Conservation (phyloP, 768 basidiomycete genomes). For the Leccinum imitatum region DNA sequence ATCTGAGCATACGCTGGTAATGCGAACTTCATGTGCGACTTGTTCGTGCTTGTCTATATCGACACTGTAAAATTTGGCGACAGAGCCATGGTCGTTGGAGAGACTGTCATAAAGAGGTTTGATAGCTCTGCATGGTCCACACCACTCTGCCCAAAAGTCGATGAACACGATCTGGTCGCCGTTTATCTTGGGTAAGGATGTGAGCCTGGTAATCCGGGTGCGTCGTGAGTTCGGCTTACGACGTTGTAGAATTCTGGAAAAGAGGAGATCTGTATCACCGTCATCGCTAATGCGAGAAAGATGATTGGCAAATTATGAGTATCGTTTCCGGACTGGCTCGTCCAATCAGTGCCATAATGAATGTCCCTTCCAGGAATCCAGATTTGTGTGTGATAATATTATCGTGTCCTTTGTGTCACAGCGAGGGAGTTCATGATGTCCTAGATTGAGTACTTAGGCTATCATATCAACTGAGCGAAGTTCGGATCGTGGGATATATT, state of each 20-base stretch:
- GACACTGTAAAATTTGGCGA: slow-evolving; percentile 6
- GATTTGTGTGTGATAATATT: too few relatives aligned
- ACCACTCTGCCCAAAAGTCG: slow-evolving; percentile 14
- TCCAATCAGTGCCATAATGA: too few relatives aligned
- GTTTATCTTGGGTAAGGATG: neutral
- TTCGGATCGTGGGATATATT: too few relatives aligned
- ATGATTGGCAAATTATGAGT: too few relatives aligned
- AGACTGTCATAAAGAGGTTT: slow-evolving; percentile 6
- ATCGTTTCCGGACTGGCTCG: too few relatives aligned
- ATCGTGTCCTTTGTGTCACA: too few relatives aligned
- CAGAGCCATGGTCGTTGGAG: slow-evolving; percentile 1
- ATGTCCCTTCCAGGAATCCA: too few relatives aligned
- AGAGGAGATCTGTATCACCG: slow-evolving; percentile 4
- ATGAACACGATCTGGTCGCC: slow-evolving; percentile 2
- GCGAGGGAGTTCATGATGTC: too few relatives aligned
- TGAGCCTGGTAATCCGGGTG: neutral
- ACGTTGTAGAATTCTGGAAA: slow-evolving; percentile 1
- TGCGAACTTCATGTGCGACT: slow-evolving; percentile 6
- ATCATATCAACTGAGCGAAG: too few relatives aligned
- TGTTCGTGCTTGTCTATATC: slow-evolving; percentile 37
- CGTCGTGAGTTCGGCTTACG: neutral
- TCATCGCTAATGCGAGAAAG: neutral
- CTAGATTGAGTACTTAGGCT: too few relatives aligned
- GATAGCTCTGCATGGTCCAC: slow-evolving; percentile 7
- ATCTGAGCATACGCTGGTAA: neutral